Conservation (phyloP, 2,329 filamentous ascomycete species). For the Aureobasidium sp. region DNA sequence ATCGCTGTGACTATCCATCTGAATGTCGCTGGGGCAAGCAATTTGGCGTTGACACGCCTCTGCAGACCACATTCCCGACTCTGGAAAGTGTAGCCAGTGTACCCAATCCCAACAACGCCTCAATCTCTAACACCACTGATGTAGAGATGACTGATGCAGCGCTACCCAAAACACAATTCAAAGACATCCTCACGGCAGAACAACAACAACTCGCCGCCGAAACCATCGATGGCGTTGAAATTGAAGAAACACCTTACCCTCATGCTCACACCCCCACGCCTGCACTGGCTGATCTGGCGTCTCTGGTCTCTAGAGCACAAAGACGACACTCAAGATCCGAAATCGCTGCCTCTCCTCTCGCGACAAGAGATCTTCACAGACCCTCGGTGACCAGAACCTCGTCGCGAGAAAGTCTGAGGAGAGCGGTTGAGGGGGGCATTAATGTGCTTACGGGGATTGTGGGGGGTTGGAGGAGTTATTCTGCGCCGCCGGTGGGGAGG, state of each 20-base stretch:
- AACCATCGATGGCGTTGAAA: not conserved
- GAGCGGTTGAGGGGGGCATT: not conserved
- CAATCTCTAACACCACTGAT: not conserved
- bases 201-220: slow-evolving; percentile 1
- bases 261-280: not conserved
- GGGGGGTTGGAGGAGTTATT: not conserved
- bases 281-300: not conserved
- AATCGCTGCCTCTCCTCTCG: not conserved
- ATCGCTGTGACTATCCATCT: slow-evolving; percentile 39
- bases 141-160: not conserved
- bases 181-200: slow-evolving; percentile 23
- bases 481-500: not conserved
- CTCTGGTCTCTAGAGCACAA: slow-evolving; percentile 2
- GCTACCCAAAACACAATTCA: slow-evolving; percentile 22
- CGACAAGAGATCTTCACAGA: not conserved
- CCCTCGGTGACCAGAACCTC: not conserved
- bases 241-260: not conserved
- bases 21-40: slow-evolving; percentile 39
- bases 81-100: not conserved
- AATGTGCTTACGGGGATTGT: not conserved
- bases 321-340: not conserved
- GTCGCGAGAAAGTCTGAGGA: not conserved
- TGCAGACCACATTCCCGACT: slow-evolving; percentile 8
- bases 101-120: not conserved
- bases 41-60: slow-evolving; percentile 23